phyloP scores from a whole-genome alignment of 352 stramenopile species.

The Globisporangium orthogonon region DNA sequence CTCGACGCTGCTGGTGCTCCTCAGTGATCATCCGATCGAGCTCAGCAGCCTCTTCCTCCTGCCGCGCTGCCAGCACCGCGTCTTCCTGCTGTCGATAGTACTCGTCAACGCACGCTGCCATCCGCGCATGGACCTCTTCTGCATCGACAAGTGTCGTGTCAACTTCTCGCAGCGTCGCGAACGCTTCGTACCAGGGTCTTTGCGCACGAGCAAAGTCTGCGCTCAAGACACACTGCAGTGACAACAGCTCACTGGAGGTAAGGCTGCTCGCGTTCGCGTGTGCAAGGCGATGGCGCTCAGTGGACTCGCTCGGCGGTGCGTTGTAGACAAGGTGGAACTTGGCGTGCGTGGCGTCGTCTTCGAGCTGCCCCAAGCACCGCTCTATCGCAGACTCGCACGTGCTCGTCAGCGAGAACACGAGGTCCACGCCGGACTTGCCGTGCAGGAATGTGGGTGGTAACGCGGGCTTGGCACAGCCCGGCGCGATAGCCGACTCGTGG shows the following conservation, averaged over 20 bases:
- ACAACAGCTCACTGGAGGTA: slow-evolving; percentile 44
- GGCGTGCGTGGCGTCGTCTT: slow-evolving; percentile 35
- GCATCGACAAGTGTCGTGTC: slow-evolving; percentile 7
- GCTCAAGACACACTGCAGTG: slow-evolving; percentile 35
- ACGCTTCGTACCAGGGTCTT: slow-evolving; percentile 42
- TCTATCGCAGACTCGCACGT: slow-evolving; percentile 28
- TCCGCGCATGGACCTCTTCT: slow-evolving; percentile 26
- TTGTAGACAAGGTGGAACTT: slow-evolving; percentile 45
- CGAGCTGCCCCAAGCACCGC: slow-evolving; percentile 52
- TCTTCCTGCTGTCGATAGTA: slow-evolving; percentile 21
- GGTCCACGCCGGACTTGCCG: slow-evolving; percentile 62
- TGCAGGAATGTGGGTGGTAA: slow-evolving; percentile 42
- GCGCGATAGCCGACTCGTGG: slow-evolving; percentile 47
- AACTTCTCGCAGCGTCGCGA: slow-evolving; percentile 38
- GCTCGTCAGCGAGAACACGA: slow-evolving; percentile 63
- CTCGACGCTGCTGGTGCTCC: slow-evolving; percentile 27
- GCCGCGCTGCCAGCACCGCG: slow-evolving; percentile 11
- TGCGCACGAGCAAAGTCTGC: slow-evolving; percentile 18
- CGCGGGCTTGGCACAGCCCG: slow-evolving; percentile 22
- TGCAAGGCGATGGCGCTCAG: slow-evolving; percentile 37
- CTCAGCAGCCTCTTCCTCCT: slow-evolving; percentile 23
- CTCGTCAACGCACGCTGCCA: slow-evolving; percentile 27
- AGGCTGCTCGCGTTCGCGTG: slow-evolving; percentile 36
- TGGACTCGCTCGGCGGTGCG: slow-evolving; percentile 39
- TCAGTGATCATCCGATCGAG: slow-evolving; percentile 22